A percentile compares a stretch with the other conserved stretches of the same genome.
phyloP scores from a whole-genome alignment of 768 basidiomycete species.

The Leccinum arenicola region DNA sequence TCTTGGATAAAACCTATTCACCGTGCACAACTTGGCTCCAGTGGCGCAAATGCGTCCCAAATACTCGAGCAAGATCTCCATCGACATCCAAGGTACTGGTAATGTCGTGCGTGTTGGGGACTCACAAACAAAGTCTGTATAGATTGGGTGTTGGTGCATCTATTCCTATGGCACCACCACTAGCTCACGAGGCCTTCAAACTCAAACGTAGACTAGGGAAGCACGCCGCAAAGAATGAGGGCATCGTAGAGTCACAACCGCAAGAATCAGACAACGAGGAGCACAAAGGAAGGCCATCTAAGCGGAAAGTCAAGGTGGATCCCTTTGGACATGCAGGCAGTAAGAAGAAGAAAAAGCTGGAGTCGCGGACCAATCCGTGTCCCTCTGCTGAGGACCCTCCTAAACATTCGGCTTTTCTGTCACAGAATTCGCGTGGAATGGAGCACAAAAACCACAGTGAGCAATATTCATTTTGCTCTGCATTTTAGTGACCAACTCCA shows the following conservation, averaged over 20 bases:
- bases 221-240: conserved; percentile 44
- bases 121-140: conserved; percentile 7
- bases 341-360: conserved; percentile 46
- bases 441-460: conserved; percentile 12
- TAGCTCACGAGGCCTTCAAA: conserved; percentile 55
- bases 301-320: conserved; percentile 58
- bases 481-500: conserved; percentile 1
- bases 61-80: conserved; percentile 68
- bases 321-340: conserved; percentile 45
- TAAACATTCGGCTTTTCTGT: not conserved
- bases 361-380: not conserved
- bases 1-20: conserved; percentile 69
- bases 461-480: conserved; percentile 2
- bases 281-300: conserved; percentile 53
- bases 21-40: conserved; percentile 36
- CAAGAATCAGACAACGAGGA: conserved; percentile 46
- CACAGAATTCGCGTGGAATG: not conserved
- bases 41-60: conserved; percentile 37
- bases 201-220: conserved; percentile 59
- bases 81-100: conserved; percentile 61
- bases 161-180: conserved; percentile 45
- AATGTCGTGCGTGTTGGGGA: not conserved
- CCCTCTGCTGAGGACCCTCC: not conserved
- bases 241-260: conserved; percentile 35
- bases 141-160: conserved; percentile 78